Conservation (phyloP, 2,329 filamentous ascomycete species). For the Monilinia fructicola region DNA sequence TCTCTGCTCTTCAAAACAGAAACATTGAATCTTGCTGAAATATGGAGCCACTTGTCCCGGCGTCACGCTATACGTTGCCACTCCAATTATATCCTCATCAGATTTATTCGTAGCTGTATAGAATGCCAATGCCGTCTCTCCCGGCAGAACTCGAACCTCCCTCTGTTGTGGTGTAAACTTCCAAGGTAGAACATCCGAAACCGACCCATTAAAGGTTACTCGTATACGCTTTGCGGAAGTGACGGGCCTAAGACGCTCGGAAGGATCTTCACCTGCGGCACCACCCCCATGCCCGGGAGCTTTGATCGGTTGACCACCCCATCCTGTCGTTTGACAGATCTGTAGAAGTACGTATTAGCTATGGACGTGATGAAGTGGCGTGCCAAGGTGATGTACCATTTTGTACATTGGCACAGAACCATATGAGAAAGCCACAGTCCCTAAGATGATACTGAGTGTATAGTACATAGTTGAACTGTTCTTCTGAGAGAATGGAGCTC, state of each 20-base stretch:
- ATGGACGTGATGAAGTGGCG: conserved; percentile 8
- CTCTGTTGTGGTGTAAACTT: conserved; percentile 96
- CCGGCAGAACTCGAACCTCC: conserved; percentile 90
- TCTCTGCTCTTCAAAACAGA: conserved; percentile 97
- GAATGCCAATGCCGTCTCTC: conserved; percentile 95
- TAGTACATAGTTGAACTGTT: conserved; percentile 73
- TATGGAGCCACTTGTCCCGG: conserved; percentile 94
- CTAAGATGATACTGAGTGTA: conserved; percentile 72
- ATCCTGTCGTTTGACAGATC: conserved; percentile 85
- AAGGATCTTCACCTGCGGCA: conserved; percentile 61
- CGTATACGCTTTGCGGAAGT: conserved; percentile 79
- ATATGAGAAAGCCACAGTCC: conserved; percentile 77
- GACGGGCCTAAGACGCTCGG: conserved; percentile 77
- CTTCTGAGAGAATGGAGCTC: conserved; percentile 62
- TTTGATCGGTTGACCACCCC: conserved; percentile 89
- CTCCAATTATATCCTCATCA: conserved; percentile 91
- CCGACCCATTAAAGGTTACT: conserved; percentile 93
- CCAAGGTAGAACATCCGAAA: conserved; percentile 94
- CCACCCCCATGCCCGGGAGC: conserved; percentile 64
- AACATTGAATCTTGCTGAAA: conserved; percentile 99
- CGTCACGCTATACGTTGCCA: conserved; percentile 96
- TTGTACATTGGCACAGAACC: conserved; percentile 85
- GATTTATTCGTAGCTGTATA: conserved; percentile 95
- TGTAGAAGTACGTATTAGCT: conserved; percentile 40
- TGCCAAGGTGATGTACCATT: conserved; percentile 56